Evolutionary conservation across 805 yeast genomes (phyloP), one percentile per base, ranked within the genome.

Genomic region (Ogataea philodendri): DNA sequence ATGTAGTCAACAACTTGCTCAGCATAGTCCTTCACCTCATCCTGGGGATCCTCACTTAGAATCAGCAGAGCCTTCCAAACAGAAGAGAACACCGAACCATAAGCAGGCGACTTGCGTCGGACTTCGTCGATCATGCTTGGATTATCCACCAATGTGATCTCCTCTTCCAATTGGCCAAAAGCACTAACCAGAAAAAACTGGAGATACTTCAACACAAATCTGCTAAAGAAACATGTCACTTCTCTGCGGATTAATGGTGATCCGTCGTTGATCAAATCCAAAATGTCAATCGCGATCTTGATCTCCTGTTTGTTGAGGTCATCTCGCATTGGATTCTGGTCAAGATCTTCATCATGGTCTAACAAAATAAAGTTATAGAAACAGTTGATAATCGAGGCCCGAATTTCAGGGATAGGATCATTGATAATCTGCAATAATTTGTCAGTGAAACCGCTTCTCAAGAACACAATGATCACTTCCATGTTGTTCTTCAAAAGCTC

Each of bases 321-420:
- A 34, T 56, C 60, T 15, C 43, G 43, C 7, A 39, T 24, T 5
- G 24, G 10, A 5, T 10, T 9, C 14, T 24, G 30, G 2, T 28
- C 23, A 5, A 62, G 56, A 5, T 66, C 74, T 2, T 63, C 59
- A 5, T 57, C 55, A 21, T 69, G 76, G 4, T 81, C 76, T 22
- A 84, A 14, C 1, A 50, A 24, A 27, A 57, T 59, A 52, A 80
- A 86, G 23, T 79, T 74, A 4, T 87, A 76, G 31, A 90, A 63
- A 0, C 95, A 84, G 21, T 78, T 65, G 9, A 93, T 63, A 4
- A 86, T 76, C 0, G 97, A 85, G 0, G 96, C 83, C 37, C 97
- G 69, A 1, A 93, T 95, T 58, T 93, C 98, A 0, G 97, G 96
- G 30, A 90, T 87, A 0, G 97, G 96, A 55, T 93, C 97, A 44